Evolutionary conservation across 306 rosid genomes (phyloP), one percentile per base, ranked within the genome.

Genomic region (Luffa aegyptiaca): DNA sequence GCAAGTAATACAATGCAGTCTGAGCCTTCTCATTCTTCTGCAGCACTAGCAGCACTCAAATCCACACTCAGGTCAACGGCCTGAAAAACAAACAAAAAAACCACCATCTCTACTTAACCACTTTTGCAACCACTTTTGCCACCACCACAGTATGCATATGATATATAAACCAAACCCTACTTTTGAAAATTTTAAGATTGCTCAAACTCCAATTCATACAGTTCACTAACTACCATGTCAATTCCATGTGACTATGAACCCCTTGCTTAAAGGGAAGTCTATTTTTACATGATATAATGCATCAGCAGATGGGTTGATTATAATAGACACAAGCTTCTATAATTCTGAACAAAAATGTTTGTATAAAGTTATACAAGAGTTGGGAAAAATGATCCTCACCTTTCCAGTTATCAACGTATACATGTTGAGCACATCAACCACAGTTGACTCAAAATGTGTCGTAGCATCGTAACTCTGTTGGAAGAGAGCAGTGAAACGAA

Each of bases 391-490:
- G 63, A 74, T 75, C 10, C 48, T 77, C 81, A 90, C 98, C 97
- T 94, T 92, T 81, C 98, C 97, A 18, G 98, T 94, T 84, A 94
- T 94, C 89, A 88, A 51, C 74, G 93, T 88, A 83, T 94, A 94
- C 98, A 94, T 92, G 95, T 88, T 91, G 86, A 94, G 97, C 52
- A 94, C 98, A 49, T 94, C 97, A 72, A 66, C 37, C 49, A 94
- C 97, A 53, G 98, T 94, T 72, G 98, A 88, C 88, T 94, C 98
- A 9, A 94, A 94, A 87, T 94, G 98, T 71, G 98, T 94, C 17
- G 98, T 94, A 49, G 98, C 89, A 88, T 94, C 98, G 82, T 94
- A 94, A 70, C 98, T 94, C 98, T 94, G 97, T 84, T 55, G 82
- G 82, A 71, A 77, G 80, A 17, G 77, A 31, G 77, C 37, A 73